These are phyloP conservation scores for Angophora floribunda DNA, from an alignment of 345 rosid species.

Conservation along the genomic window DNA sequence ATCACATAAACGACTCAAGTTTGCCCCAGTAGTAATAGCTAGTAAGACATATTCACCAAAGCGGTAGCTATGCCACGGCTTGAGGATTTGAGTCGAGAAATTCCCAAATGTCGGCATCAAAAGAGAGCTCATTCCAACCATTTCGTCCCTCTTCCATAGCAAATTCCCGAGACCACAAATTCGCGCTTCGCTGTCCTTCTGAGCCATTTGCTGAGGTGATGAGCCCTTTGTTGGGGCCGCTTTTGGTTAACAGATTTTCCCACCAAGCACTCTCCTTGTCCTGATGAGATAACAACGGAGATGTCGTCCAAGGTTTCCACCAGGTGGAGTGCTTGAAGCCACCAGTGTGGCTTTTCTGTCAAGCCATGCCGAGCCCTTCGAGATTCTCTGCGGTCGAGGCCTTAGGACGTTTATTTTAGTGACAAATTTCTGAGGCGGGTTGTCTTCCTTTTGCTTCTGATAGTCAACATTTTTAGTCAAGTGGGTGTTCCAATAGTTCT, in stretches of 20 bases:
- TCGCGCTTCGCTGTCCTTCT: not conserved
- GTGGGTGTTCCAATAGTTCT: constrained; percentile 12
- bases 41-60: not conserved
- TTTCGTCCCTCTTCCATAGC: not conserved
- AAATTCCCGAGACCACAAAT: not conserved
- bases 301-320: not conserved
- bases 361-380: not conserved
- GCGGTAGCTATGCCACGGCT: not conserved
- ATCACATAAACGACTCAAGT: not conserved
- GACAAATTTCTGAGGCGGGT: not conserved
- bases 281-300: not conserved
- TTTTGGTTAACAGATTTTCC: not conserved
- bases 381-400: not conserved
- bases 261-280: not conserved
- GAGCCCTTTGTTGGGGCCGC: not conserved
- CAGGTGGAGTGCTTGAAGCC: not conserved
- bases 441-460: not conserved
- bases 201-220: not conserved
- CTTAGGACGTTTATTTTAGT: not conserved
- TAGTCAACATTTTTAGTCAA: not conserved
- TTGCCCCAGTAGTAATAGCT: not conserved
- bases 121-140: not conserved
- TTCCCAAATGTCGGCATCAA: not conserved
- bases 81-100: not conserved
- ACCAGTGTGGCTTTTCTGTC: not conserved